Base-by-base conservation (phyloP, 176 grass and related monocot genomes). In the Zoysia pacifica region DNA sequence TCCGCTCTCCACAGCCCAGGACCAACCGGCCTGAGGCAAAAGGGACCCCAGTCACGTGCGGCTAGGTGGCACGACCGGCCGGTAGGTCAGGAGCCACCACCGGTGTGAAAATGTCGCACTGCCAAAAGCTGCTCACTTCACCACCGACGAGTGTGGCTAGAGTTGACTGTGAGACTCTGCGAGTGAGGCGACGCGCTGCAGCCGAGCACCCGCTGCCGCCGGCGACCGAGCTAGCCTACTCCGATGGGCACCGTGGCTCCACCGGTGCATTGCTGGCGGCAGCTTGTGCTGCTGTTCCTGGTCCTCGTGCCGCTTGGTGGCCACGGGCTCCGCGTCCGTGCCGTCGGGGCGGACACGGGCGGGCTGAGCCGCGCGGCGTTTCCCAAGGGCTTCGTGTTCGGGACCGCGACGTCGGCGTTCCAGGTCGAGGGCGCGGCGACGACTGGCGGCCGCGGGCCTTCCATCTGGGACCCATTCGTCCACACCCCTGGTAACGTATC, bases 381-480 rank as follows among this genome's bases (percentile, higher is more conserved):
- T 75, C 82, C 86, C 51, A 70, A 82, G 76, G 90, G 73, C 50
- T 92, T 92, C 78, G 75, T 92, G n/a, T 92, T 92, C 87, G 90
- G 90, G 65, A 89, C 87, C 42, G 90, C 90, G 8, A 72, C 90
- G 9, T 92, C 90, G 43, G 90, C 90, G 70, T 92, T 62, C 84
- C 90, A 92, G 82, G 90, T 92, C 54, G 90, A 92, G 71, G 90
- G 90, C 79, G 79, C 79, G 49, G 83, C 90, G 46, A 2, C 65
- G 3, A 50, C 71, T 39, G 75, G 41, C 65, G 90, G 90, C 70
- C 84, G 87, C 56, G 90, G 90, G 3, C 87, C 90, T 10, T 80
- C 38, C 79, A 89, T 92, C 67, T 92, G 90, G 90, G 90, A 92
- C 68, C 84, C 87, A 46, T 92, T 89, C 73, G 90, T 92, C 71